Base-by-base conservation (phyloP, 371 early-diverging fungal species). In the Apophysomyces ossiformis region DNA sequence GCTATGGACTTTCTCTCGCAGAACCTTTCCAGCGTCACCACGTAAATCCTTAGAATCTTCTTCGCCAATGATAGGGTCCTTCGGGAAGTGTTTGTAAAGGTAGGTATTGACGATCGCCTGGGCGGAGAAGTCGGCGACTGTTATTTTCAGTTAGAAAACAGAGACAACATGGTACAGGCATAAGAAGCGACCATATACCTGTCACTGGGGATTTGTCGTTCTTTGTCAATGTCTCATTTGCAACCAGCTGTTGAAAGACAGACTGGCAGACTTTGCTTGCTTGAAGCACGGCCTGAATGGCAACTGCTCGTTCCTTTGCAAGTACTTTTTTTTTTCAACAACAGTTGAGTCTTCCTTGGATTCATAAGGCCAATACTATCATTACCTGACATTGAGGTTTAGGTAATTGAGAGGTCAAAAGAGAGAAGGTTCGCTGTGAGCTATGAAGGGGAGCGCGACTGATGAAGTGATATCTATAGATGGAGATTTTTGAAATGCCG, bases 161-260 rank as follows among this genome's bases (percentile, higher is more conserved):
- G 8, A 18, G n/a, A 38, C 36, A 37, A 38, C 41, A 57, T 26
- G 32, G 32, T 26, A 15, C 13, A 9, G 36, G 54, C 4, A 6
- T 41, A n/a, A 32, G 35, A 12, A 16, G 38, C 57, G 72, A 26
- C 32, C 32, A 26, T 26, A 26, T 80, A 90, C 94, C 83, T 16
- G 99, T 98, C 21, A 98, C 99, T 37, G 99, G 99, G 1, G 94
- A 93, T 73, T 92, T 92, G 86, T 98, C 99, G 65, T 85, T 84
- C 85, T 98, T 98, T 58, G 89, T 93, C 60, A 95, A 69, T 5
- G 93, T 89, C 71, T 93, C 92, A 60, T 81, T 87, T 12, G 88
- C 82, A 37, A 93, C 94, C 13, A 96, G 84, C 56, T 85, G 81
- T 59, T 87, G 83, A 73, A 96, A 96, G 4, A 95, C 96, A 4